Evolutionary conservation across 169 alveolate species (phyloP).

Genomic region (Besnoitia besnoiti): DNA sequence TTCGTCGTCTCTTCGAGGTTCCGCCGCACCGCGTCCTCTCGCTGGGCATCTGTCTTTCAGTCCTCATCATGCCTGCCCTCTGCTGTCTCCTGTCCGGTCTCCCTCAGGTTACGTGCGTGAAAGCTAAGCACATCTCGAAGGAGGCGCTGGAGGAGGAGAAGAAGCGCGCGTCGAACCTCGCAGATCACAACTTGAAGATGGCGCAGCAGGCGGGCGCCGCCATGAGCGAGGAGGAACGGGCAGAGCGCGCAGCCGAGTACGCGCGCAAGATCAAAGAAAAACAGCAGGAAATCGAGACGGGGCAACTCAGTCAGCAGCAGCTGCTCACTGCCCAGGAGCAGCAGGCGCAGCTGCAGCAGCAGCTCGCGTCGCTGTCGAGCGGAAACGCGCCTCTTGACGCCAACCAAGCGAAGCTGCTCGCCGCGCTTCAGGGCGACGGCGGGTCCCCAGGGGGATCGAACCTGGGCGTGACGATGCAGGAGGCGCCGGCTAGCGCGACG

Average conservation of each 20-base stretch:
- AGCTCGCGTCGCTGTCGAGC: not conserved
- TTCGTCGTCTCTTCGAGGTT: not conserved
- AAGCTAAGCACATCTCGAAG: slow-evolving; percentile 7
- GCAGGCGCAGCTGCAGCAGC: not conserved
- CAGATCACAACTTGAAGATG: not conserved
- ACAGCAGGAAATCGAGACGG: not conserved
- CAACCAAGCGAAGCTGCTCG: not conserved
- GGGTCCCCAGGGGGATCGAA: not conserved
- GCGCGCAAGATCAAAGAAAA: not conserved
- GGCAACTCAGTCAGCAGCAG: slow-evolving; percentile 2
- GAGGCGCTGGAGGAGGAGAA: not conserved
- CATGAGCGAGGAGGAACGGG: not conserved
- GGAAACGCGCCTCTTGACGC: not conserved
- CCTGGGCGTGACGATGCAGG: not conserved
- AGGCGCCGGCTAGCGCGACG: not conserved
- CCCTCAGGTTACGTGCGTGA: slow-evolving; percentile 21
- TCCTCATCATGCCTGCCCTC: not conserved
- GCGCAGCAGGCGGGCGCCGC: not conserved
- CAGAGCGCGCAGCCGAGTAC: slow-evolving; percentile 15
- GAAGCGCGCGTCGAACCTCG: not conserved
- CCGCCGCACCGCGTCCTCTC: not conserved
- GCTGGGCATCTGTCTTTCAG: not conserved
- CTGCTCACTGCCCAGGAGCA: not conserved
- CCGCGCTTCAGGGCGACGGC: not conserved
- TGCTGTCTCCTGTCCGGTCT: not conserved